Conservation (phyloP, 1,284 basidiomycete genomes). For the Ceratobasidium theobromae region DNA sequence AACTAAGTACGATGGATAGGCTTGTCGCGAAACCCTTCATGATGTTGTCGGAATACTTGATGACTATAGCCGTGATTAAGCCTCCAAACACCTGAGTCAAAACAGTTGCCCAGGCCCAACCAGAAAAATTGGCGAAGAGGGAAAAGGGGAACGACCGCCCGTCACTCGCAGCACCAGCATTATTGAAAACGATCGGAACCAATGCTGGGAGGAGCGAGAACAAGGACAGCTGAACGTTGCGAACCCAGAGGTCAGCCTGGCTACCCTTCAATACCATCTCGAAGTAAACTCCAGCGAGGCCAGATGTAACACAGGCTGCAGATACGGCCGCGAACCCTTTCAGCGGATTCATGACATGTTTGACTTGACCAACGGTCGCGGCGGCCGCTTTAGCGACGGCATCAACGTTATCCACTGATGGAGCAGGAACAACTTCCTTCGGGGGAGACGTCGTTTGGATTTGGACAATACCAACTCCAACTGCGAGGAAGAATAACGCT, state of each 20-base stretch:
- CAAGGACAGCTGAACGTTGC: conserved; percentile 93
- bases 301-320: conserved; percentile 92
- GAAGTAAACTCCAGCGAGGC: conserved; percentile 98
- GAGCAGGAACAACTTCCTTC: conserved; percentile 42
- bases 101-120: conserved; percentile 91
- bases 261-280: conserved; percentile 96
- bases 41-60: conserved; percentile 87
- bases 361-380: conserved; percentile 39
- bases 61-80: conserved; percentile 83
- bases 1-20: conserved; percentile 89
- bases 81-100: conserved; percentile 87
- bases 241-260: conserved; percentile 88
- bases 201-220: conserved; percentile 92
- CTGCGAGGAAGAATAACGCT: conserved; percentile 78
- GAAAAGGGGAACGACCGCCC: conserved; percentile 38
- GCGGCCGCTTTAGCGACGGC: conserved; percentile 43
- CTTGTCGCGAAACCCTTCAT: conserved; percentile 94
- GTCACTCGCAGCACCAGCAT: conserved; percentile 36
- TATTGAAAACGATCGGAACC: conserved; percentile 72
- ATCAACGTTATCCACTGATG: conserved; percentile 40
- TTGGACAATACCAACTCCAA: conserved; percentile 92
- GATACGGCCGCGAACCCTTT: conserved; percentile 86
- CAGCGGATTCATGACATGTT: conserved; percentile 70
- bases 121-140: conserved; percentile 72
- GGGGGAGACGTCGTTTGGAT: conserved; percentile 60